phyloP scores from a whole-genome alignment of 306 rosid genomes.

The Cucurbita maxima region DNA sequence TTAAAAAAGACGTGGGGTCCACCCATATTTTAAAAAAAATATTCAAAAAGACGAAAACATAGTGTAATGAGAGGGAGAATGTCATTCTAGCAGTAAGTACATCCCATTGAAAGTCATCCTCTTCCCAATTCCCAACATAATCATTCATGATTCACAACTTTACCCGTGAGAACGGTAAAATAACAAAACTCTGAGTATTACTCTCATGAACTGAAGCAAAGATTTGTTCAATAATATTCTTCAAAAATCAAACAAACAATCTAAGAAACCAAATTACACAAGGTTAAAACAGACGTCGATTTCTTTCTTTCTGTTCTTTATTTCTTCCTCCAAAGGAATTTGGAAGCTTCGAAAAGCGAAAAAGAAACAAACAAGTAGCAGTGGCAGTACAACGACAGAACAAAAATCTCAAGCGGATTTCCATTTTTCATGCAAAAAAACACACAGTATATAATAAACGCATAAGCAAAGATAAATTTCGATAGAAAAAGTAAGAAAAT shows the following conservation, averaged over 20 bases:
- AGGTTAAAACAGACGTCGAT: background rate
- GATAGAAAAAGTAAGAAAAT: background rate
- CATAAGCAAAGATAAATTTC: background rate
- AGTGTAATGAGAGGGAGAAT: background rate
- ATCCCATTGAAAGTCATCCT: background rate
- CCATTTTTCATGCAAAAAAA: background rate
- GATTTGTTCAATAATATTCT: background rate
- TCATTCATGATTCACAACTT: background rate
- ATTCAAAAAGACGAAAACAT: background rate
- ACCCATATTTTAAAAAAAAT: background rate
- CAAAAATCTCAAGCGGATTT: background rate
- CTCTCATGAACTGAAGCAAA: background rate
- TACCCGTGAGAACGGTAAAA: background rate
- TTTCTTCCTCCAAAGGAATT: background rate
- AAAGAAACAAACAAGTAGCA: background rate
- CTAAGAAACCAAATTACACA: background rate
- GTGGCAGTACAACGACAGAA: background rate
- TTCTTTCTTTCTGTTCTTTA: background rate
- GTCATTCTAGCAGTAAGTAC: no score
- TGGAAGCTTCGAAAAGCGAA: background rate
- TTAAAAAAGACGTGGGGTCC: background rate
- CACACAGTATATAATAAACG: background rate
- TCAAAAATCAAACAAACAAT: background rate
- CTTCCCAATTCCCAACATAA: background rate
- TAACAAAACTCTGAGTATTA: background rate